These are phyloP conservation scores for Austropuccinia psidii DNA, from an alignment of 1,284 basidiomycete genomes.

Conservation along the genomic window DNA sequence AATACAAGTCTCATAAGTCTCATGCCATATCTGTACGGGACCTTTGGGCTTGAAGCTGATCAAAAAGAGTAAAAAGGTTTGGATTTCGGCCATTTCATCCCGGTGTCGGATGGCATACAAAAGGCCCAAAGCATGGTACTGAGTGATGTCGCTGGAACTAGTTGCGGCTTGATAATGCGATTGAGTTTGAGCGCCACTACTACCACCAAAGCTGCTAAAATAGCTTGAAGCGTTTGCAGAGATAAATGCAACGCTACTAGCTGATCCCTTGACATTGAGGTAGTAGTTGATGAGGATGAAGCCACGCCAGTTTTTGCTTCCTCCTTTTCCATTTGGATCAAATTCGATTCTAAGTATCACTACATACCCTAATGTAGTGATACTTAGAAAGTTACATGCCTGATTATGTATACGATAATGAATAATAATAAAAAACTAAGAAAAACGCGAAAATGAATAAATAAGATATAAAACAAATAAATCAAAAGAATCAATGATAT, in stretches of 20 bases:
- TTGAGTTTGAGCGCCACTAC: constrained; percentile 41
- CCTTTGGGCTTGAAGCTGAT: constrained; percentile 26
- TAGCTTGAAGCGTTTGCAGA: constrained; percentile 59
- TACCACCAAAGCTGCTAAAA: constrained; percentile 53
- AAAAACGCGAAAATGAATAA: too few species aligned
- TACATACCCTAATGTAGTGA: too few species aligned
- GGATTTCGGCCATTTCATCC: constrained; percentile 79
- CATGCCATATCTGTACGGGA: constrained; percentile 14
- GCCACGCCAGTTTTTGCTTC: too few species aligned
- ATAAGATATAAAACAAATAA: too few species aligned
- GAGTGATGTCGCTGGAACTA: constrained; percentile 82
- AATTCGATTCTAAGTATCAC: too few species aligned
- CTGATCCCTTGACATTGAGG: constrained; percentile 66
- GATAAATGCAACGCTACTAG: constrained; percentile 38
- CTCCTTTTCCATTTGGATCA: too few species aligned
- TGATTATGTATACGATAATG: too few species aligned
- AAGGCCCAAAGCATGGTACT: constrained; percentile 93
- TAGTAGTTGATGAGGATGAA: too few species aligned
- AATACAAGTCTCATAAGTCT: constrained; percentile 26
- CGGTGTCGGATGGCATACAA: constrained; percentile 92
- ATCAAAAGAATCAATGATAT: too few species aligned
- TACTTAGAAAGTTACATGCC: too few species aligned
- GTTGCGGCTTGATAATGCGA: constrained; percentile 66
- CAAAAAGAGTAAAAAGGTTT: constrained; percentile 23
- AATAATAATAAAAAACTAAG: too few species aligned